Evolutionary conservation across 1,139 yeast species (phyloP).

Genomic region (Hanseniaspora gamundiae): DNA sequence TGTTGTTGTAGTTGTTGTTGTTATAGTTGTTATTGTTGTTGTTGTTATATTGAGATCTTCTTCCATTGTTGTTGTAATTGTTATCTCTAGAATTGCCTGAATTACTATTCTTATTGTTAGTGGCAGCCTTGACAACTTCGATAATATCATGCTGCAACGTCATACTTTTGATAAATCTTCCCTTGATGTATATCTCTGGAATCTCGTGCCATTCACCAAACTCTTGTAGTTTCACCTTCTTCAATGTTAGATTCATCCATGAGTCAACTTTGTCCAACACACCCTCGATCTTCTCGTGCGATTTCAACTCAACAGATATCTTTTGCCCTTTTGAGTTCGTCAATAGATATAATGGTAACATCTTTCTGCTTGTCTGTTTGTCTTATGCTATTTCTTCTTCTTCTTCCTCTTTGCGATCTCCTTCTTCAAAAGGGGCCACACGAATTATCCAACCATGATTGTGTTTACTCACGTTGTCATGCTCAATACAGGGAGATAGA

Average conservation of each 20-base stretch:
- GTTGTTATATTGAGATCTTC: slow-evolving; percentile 13
- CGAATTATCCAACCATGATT: too few species aligned
- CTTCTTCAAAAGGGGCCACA: background rate
- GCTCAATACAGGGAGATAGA: background rate
- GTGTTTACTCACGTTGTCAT: background rate
- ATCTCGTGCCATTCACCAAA: slow-evolving; percentile 58
- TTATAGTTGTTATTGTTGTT: slow-evolving; percentile 13
- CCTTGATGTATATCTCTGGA: slow-evolving; percentile 75
- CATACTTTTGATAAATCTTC: slow-evolving; percentile 62
- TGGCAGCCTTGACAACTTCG: slow-evolving; percentile 63
- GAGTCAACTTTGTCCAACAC: slow-evolving; percentile 77
- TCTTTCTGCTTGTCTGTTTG: slow-evolving; percentile 9
- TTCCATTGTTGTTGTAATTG: slow-evolving; percentile 15
- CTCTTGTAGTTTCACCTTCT: slow-evolving; percentile 59
- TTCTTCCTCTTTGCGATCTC: background rate
- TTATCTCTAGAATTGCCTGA: slow-evolving; percentile 14
- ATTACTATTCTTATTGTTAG: slow-evolving; percentile 24
- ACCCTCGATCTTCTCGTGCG: slow-evolving; percentile 89
- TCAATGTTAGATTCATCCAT: slow-evolving; percentile 88
- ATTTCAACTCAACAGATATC: slow-evolving; percentile 79
- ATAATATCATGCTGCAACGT: slow-evolving; percentile 60
- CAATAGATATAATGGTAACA: slow-evolving; percentile 81
- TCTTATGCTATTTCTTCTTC: background rate
- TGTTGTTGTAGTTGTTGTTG: slow-evolving; percentile 13
- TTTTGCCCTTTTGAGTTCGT: slow-evolving; percentile 89